Evolutionary conservation across 306 rosid species (phyloP), one percentile per base, ranked within the genome.

Genomic region (Prosopis cineraria): DNA sequence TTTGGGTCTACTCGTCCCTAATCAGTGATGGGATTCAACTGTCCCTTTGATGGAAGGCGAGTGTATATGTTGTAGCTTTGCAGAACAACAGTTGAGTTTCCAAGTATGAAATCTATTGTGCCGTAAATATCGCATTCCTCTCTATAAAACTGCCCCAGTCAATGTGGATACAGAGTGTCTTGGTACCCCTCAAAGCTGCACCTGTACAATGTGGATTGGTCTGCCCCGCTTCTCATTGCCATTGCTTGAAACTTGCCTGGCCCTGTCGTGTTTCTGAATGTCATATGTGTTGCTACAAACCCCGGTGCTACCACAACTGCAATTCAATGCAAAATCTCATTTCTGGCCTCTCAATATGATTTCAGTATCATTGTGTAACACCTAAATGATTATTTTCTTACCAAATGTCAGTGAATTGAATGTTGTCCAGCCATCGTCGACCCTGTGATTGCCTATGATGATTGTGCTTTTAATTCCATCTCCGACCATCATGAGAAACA

Each of bases 101-200:
- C 90, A 37, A 88, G 83, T 70, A 88, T 90, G 92, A 90, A 88
- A 50, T 90, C 94, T 9, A 88, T 87, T 1, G 91, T 88, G 50
- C 94, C 89, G 52, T 82, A 90, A 27, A 90, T 84, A 76, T 86
- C 89, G 52, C 91, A 88, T 45, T 88, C n/a, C n/a, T n/a, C 91
- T 68, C 87, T 59, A 77, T 86, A 90, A 82, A 90, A 87, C 66
- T 90, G 90, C 16, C 94, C 82, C 3, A 85, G 80, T 41, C 91
- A 80, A 73, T 87, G 90, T 3, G 91, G 59, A 78, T 85, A 88
- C 1, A 90, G 74, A 0, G 94, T 87, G 86, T 84, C 94, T 70
- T 90, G 94, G 85, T 90, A 90, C 0, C 73, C 94, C 64, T 90
- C 94, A 43, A 90, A 85, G 79, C 90, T 90, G 83, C 94, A 90